phyloP scores from a whole-genome alignment of 345 rosid genomes.

The Euphorbia lathyris region DNA sequence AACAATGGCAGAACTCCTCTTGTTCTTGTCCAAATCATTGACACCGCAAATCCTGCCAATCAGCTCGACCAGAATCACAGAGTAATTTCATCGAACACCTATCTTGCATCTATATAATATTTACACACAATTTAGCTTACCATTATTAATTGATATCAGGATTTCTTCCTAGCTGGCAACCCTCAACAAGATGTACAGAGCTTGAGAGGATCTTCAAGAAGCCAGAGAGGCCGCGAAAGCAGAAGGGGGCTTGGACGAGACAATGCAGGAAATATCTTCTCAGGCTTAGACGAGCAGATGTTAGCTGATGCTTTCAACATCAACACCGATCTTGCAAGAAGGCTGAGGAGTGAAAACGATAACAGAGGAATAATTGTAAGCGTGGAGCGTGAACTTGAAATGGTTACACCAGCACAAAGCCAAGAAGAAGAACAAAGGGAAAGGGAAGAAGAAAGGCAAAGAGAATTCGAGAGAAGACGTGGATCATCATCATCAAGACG shows the following conservation, averaged over 20 bases:
- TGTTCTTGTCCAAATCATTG: slow-evolving; percentile 32
- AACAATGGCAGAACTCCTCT: slow-evolving; percentile 37
- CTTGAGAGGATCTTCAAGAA: background rate
- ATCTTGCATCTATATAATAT: too few species aligned
- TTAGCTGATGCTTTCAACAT: slow-evolving; percentile 46
- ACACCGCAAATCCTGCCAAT: slow-evolving; percentile 34
- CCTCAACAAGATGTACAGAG: slow-evolving; percentile 28
- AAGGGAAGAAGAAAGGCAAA: background rate
- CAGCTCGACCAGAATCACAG: slow-evolving; percentile 46
- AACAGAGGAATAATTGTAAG: slow-evolving; percentile 54
- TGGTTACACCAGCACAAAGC: slow-evolving; percentile 23
- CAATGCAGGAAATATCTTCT: slow-evolving; percentile 34
- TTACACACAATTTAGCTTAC: too few species aligned
- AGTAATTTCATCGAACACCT: slow-evolving; percentile 32
- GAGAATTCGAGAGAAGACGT: background rate
- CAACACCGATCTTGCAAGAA: slow-evolving; percentile 40
- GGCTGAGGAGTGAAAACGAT: slow-evolving; percentile 39
- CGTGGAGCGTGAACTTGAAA: slow-evolving; percentile 34
- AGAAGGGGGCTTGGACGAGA: slow-evolving; percentile 9
- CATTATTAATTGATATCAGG: too few species aligned
- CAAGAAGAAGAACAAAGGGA: slow-evolving; percentile 12
- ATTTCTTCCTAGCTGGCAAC: slow-evolving; percentile 51
- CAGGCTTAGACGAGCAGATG: slow-evolving; percentile 39
- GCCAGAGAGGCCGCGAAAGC: slow-evolving; percentile 8
- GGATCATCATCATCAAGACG: background rate